These are phyloP conservation scores for Ilyonectria destructans DNA, from an alignment of 2,329 filamentous ascomycete species.

Conservation along the genomic window DNA sequence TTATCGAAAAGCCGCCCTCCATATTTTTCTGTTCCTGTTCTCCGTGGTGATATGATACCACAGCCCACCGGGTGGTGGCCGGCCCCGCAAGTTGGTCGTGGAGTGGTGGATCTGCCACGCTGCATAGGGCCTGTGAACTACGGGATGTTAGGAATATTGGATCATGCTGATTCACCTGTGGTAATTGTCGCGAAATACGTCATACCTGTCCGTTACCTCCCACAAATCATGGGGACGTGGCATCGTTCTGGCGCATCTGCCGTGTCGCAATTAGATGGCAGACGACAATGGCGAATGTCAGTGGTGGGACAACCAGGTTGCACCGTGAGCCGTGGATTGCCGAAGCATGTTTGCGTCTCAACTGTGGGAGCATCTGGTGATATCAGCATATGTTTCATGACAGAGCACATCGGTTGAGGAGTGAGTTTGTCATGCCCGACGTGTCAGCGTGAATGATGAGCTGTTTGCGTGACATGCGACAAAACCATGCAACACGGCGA, in stretches of 20 bases:
- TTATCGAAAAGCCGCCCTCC: constrained; percentile 13
- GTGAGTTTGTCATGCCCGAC: neutral
- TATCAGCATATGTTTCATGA: neutral
- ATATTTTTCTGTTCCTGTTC: neutral
- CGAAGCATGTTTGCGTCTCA: constrained; percentile 22
- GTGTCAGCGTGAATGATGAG: neutral
- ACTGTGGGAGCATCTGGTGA: neutral
- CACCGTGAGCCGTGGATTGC: constrained; percentile 35
- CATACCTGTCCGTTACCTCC: constrained; percentile 1
- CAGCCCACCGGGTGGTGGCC: constrained; percentile 13
- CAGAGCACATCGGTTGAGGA: neutral
- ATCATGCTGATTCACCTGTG: neutral
- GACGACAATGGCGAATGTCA: constrained; percentile 20
- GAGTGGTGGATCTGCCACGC: constrained; percentile 25
- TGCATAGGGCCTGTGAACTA: constrained; percentile 15
- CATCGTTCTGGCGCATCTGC: constrained; percentile 9
- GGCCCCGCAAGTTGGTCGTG: constrained; percentile 23
- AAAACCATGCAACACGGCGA: neutral
- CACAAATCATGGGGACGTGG: neutral
- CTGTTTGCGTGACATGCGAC: constrained; percentile 9
- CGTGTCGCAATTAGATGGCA: constrained; percentile 13
- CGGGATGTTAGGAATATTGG: neutral
- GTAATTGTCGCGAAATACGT: neutral
- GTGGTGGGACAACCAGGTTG: constrained; percentile 8
- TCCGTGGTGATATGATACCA: constrained; percentile 2